Evolutionary conservation across 2,329 filamentous ascomycete genomes (phyloP).

Genomic region (Paraconiothyrium sp.): DNA sequence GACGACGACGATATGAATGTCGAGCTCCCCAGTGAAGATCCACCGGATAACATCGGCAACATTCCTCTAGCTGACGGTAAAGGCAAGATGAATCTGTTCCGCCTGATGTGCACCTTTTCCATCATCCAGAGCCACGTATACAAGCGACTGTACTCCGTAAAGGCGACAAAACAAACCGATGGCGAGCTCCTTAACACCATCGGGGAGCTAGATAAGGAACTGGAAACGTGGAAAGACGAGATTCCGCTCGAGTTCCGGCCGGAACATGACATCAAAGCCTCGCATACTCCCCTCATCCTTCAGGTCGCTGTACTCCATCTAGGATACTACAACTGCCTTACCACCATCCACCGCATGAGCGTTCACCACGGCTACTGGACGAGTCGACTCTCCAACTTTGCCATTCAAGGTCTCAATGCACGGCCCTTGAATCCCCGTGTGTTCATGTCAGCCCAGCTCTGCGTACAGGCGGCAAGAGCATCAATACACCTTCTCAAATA

Average conservation of each 20-base stretch:
- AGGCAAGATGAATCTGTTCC: slow-evolving; percentile 93
- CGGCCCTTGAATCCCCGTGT: slow-evolving; percentile 91
- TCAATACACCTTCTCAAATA: slow-evolving; percentile 96
- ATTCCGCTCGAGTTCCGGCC: slow-evolving; percentile 97
- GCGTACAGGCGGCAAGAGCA: slow-evolving; percentile 89
- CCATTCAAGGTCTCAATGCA: slow-evolving; percentile 91
- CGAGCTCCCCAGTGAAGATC: slow-evolving; percentile 89
- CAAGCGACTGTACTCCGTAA: slow-evolving; percentile 90
- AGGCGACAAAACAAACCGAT: slow-evolving; percentile 88
- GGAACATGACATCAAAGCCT: slow-evolving; percentile 93
- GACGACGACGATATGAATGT: slow-evolving; percentile 93
- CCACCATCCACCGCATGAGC: slow-evolving; percentile 98
- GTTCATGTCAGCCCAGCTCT: slow-evolving; percentile 91
- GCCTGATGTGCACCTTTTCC: slow-evolving; percentile 89
- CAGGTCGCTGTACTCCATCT: slow-evolving; percentile 96
- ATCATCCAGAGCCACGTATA: slow-evolving; percentile 95
- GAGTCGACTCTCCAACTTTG: slow-evolving; percentile 90
- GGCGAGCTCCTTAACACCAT: slow-evolving; percentile 95
- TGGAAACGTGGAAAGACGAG: slow-evolving; percentile 96
- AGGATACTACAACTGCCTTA: slow-evolving; percentile 96
- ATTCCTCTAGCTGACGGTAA: slow-evolving; percentile 89
- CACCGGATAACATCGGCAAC: slow-evolving; percentile 91
- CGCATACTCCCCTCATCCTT: slow-evolving; percentile 90
- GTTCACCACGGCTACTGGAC: slow-evolving; percentile 99
- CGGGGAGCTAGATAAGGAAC: slow-evolving; percentile 81